A percentile compares a stretch with the other conserved stretches of the same genome.
Conservation (phyloP, 2,329 filamentous ascomycete genomes). For the Parascedosporium putredinis region DNA sequence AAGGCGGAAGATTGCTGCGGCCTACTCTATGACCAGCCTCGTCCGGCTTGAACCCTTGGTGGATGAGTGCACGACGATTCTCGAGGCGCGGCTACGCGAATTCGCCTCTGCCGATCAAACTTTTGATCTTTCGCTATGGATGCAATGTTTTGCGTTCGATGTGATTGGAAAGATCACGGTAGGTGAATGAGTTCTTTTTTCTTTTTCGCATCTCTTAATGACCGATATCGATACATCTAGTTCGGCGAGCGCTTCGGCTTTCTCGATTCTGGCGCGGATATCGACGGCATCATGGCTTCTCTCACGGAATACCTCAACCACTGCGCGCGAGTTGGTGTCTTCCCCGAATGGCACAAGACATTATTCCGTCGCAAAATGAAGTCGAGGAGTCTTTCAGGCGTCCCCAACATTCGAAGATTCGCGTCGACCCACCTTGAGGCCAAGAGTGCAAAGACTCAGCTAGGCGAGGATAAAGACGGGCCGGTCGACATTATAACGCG, state of each 20-base stretch:
- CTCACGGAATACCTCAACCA: slow-evolving; percentile 26
- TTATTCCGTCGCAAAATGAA: neutral
- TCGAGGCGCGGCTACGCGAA: slow-evolving; percentile 26
- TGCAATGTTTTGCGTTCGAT: slow-evolving; percentile 39
- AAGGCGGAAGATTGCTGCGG: slow-evolving; percentile 28
- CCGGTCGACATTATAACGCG: neutral
- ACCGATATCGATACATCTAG: too few relatives aligned
- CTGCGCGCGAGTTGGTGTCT: slow-evolving; percentile 28
- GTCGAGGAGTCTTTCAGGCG: neutral
- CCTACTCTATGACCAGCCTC: slow-evolving; percentile 37
- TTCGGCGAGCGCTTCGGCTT: slow-evolving; percentile 31
- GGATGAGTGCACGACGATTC: slow-evolving; percentile 32
- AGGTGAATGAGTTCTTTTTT: too few relatives aligned
- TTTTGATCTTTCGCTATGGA: slow-evolving; percentile 30
- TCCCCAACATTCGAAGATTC: neutral
- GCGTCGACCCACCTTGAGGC: neutral
- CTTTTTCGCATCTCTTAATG: too few relatives aligned
- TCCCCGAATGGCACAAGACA: slow-evolving; percentile 16
- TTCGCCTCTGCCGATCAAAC: slow-evolving; percentile 18
- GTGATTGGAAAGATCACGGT: slow-evolving; percentile 37
- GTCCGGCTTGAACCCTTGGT: slow-evolving; percentile 38
- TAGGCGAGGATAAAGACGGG: neutral
- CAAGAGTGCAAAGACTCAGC: neutral
- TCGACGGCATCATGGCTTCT: slow-evolving; percentile 28
- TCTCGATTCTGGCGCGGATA: slow-evolving; percentile 33